Evolutionary conservation across 2,329 filamentous ascomycete genomes (phyloP), one percentile per base, ranked within the genome.

Genomic region (Chaetomium strumarium): DNA sequence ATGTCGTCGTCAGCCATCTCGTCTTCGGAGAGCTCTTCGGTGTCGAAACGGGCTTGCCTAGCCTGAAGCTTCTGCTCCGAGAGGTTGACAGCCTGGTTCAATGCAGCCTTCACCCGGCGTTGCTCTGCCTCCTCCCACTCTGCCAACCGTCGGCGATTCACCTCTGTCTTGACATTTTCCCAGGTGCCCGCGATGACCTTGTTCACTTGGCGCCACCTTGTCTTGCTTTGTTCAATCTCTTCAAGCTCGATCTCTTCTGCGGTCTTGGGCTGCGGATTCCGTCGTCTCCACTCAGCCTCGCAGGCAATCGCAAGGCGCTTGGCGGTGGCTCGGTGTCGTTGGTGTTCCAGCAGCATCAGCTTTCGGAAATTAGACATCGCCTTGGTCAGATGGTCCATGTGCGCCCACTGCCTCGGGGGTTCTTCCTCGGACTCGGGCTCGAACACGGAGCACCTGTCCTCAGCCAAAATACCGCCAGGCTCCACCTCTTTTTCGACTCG

Each of bases 171-270:
- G 12, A 85, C 80, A 61, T 84, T 85, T 30, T 85, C 82, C 81
- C 83, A 86, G 0, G 77, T 84, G 31, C 74, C 77, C 38, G 68
- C 68, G 38, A 83, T 58, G 16, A 72, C 75, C 58, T 69, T 84
- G 58, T 86, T 75, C 14, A 96, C 80, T 55, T 84, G 79, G 55
- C 82, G 88, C 67, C 93, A 95, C 29, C 83, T 79, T 42, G 74
- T 71, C 55, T 84, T 75, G 68, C 83, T 83, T 61, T 83, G 76
- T 20, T 85, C 83, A 49, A 79, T 77, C 53, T 88, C 83, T 65
- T 97, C 92, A 13, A 80, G 81, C 61, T 91, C 84, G 16, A 96
- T 78, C 66, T 97, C 86, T 63, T 96, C 90, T 1, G 79, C 75
- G 0, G 85, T 84, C 61, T 89, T 89, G 11, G 86, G 86, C 60